phyloP scores from a whole-genome alignment of 2,329 filamentous ascomycete genomes.

The Apiospora phragmitis region DNA sequence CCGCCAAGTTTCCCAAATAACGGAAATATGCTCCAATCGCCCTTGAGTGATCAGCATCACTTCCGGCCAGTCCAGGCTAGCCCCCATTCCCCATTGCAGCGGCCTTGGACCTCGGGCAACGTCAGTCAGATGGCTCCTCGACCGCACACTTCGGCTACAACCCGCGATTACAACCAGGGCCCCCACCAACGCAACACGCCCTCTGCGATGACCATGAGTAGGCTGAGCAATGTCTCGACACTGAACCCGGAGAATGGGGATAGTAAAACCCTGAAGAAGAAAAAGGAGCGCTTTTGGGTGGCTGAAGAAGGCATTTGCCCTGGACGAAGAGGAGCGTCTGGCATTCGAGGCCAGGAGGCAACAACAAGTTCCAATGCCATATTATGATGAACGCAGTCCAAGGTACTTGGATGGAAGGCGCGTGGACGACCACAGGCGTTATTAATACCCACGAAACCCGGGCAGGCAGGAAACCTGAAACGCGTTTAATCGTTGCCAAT shows the following conservation, averaged over 20 bases:
- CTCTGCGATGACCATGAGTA: slow-evolving; percentile 58
- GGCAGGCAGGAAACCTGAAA: neutral
- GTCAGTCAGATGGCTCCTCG: slow-evolving; percentile 27
- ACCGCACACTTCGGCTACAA: slow-evolving; percentile 27
- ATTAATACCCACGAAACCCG: slow-evolving; percentile 5
- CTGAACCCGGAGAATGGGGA: slow-evolving; percentile 37
- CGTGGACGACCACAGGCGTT: neutral
- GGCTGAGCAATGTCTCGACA: slow-evolving; percentile 55
- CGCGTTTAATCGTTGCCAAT: neutral
- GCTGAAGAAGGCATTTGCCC: slow-evolving; percentile 67
- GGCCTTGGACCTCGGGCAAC: slow-evolving; percentile 53
- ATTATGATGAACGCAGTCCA: slow-evolving; percentile 51
- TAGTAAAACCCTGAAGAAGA: slow-evolving; percentile 57
- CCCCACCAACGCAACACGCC: slow-evolving; percentile 49
- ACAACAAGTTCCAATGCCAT: slow-evolving; percentile 44
- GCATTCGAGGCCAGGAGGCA: slow-evolving; percentile 58
- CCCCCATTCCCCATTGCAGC: slow-evolving; percentile 62
- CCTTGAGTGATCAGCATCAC: slow-evolving; percentile 55
- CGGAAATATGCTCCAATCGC: slow-evolving; percentile 43
- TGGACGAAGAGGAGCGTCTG: slow-evolving; percentile 63
- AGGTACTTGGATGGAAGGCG: slow-evolving; percentile 59
- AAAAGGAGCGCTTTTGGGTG: slow-evolving; percentile 68
- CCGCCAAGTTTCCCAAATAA: slow-evolving; percentile 32
- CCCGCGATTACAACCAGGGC: slow-evolving; percentile 29
- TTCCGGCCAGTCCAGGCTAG: slow-evolving; percentile 64